A percentile compares a stretch with the other conserved stretches of the same genome.
Evolutionary conservation across 768 basidiomycete genomes (phyloP).

Genomic region (Trametes elegans): DNA sequence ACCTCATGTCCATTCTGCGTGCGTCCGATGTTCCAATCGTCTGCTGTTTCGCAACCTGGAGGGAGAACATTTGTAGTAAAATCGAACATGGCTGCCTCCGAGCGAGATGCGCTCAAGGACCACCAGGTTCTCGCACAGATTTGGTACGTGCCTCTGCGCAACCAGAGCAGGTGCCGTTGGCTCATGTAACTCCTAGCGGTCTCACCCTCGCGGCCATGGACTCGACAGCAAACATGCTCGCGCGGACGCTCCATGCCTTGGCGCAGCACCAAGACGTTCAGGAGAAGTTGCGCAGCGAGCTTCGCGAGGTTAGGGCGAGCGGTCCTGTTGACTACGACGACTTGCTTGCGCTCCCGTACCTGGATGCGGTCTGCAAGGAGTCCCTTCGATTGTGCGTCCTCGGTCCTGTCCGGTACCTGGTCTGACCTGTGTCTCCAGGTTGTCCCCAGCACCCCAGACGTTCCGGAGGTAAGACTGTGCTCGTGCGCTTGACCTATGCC

Average conservation of each 20-base stretch:
- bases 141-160: constrained; percentile 18
- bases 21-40: constrained; percentile 17
- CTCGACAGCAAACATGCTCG: constrained; percentile 24
- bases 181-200: constrained; percentile 4
- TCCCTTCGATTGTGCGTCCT: constrained; percentile 44
- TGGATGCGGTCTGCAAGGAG: constrained; percentile 64
- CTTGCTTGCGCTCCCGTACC: constrained; percentile 46
- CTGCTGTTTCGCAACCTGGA: too few relatives aligned
- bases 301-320: constrained; percentile 13
- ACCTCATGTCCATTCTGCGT: constrained; percentile 48
- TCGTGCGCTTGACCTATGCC: neutral
- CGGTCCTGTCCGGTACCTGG: neutral
- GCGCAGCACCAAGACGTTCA: constrained; percentile 25
- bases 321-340: constrained; percentile 20
- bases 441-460: constrained; percentile 46
- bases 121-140: constrained; percentile 42
- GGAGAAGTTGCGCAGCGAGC: constrained; percentile 26
- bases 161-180: too few relatives aligned
- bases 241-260: constrained; percentile 23
- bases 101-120: constrained; percentile 24
- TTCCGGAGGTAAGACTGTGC: constrained; percentile 20
- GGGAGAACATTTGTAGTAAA: constrained; percentile 31
- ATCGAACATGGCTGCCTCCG: constrained; percentile 36
- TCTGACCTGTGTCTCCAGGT: constrained; percentile 13
- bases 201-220: constrained; percentile 29